phyloP scores from a whole-genome alignment of 2,329 filamentous ascomycete species.

The Phialemoniopsis sp. region DNA sequence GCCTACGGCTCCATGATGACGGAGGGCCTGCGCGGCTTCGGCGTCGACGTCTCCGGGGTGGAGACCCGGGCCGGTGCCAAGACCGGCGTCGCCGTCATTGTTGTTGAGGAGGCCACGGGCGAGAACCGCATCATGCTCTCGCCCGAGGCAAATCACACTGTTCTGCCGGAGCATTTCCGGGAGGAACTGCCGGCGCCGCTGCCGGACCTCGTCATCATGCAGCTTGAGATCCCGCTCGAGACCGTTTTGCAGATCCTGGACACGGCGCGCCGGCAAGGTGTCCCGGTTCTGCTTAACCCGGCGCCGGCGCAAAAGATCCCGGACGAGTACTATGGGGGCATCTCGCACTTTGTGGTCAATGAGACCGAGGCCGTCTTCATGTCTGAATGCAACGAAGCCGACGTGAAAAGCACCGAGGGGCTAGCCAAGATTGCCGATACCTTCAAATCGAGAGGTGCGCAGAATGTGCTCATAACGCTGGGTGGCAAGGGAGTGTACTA shows the following conservation, averaged over 20 bases:
- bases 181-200: constrained; percentile 27
- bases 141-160: constrained; percentile 63
- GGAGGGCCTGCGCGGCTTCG: constrained; percentile 52
- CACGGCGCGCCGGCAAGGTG: constrained; percentile 27
- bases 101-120: constrained; percentile 68
- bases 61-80: constrained; percentile 35
- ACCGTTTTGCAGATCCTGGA: constrained; percentile 47
- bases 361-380: constrained; percentile 69
- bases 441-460: constrained; percentile 63
- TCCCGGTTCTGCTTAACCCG: constrained; percentile 65
- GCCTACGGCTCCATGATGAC: constrained; percentile 60
- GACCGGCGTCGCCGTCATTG: constrained; percentile 70
- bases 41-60: constrained; percentile 57
- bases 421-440: constrained; percentile 34
- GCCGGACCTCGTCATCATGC: constrained; percentile 55
- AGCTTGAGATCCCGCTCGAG: constrained; percentile 54
- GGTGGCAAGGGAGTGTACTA: constrained; percentile 77
- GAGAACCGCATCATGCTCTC: constrained; percentile 75
- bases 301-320: constrained; percentile 61
- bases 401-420: constrained; percentile 26
- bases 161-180: constrained; percentile 19
- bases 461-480: constrained; percentile 78
- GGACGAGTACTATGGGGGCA: constrained; percentile 47
- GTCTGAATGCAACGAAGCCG: constrained; percentile 30
- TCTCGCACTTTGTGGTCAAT: constrained; percentile 69